A percentile compares a stretch with the other conserved stretches of the same genome.
These are phyloP conservation scores for Cucumis hystrix DNA, from an alignment of 306 rosid species.

Conservation along the genomic window DNA sequence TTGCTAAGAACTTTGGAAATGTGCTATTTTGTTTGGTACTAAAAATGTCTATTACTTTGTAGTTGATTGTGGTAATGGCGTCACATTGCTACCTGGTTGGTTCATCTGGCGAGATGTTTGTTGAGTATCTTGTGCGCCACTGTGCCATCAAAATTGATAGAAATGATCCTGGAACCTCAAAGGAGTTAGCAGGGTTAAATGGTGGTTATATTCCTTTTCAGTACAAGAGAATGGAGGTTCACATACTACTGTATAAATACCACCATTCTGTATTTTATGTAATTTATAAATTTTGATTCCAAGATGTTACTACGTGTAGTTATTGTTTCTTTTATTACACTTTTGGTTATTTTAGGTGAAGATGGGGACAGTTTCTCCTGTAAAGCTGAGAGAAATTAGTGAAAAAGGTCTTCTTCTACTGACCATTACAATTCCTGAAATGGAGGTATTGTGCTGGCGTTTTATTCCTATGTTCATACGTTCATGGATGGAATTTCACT, in stretches of 20 bases:
- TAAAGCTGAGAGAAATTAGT: slow-evolving; percentile 69
- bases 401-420: slow-evolving; percentile 89
- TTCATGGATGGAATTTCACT: slow-evolving; percentile 9
- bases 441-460: slow-evolving; percentile 56
- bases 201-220: slow-evolving; percentile 25
- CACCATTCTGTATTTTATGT: background rate
- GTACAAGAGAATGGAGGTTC: slow-evolving; percentile 70
- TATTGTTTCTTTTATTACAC: slow-evolving; percentile 4
- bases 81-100: slow-evolving; percentile 94
- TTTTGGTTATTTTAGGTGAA: slow-evolving; percentile 48
- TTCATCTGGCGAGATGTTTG: slow-evolving; percentile 79
- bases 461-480: background rate
- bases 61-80: slow-evolving; percentile 97
- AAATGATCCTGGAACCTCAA: slow-evolving; percentile 34
- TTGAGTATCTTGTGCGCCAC: slow-evolving; percentile 82
- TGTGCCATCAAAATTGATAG: slow-evolving; percentile 54
- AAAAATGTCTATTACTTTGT: slow-evolving; percentile 12
- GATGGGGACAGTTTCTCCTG: slow-evolving; percentile 42
- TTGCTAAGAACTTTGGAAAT: background rate
- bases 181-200: slow-evolving; percentile 20
- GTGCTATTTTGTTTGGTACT: slow-evolving; percentile 11
- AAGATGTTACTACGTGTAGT: background rate
- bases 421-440: slow-evolving; percentile 90
- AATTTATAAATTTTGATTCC: background rate
- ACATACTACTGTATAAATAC: background rate